Percentiles rank a stretch among this genome's conserved stretches.
Conservation (phyloP, 371 early-diverging fungal genomes). For the Umbelopsis sp. region DNA sequence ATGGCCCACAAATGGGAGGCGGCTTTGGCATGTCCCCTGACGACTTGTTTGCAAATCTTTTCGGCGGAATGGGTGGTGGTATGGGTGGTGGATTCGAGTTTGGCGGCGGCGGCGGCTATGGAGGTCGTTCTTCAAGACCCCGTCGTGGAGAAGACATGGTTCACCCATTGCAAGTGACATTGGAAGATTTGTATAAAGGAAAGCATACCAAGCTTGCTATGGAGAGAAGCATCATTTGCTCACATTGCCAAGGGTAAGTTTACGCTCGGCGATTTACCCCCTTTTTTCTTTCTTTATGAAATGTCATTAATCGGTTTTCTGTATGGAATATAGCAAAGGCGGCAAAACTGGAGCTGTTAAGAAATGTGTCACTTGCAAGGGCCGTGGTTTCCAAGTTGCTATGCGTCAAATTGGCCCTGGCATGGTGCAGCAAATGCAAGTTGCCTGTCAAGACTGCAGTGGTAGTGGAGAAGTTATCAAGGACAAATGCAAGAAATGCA, state of each 20-base stretch:
- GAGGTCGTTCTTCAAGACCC: conserved; percentile 68
- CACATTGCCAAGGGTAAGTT: conserved; percentile 63
- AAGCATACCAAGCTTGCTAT: conserved; percentile 82
- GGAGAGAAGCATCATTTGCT: conserved; percentile 80
- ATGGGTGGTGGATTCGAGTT: conserved; percentile 43
- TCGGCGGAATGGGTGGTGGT: conserved; percentile 43
- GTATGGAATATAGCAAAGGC: conserved; percentile 61
- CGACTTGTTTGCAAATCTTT: conserved; percentile 85
- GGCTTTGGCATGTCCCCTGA: conserved; percentile 69
- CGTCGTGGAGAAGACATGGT: conserved; percentile 78
- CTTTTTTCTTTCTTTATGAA: background rate
- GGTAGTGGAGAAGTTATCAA: conserved; percentile 80
- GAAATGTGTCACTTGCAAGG: conserved; percentile 84
- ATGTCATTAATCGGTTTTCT: background rate
- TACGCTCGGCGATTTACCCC: background rate
- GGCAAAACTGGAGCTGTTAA: conserved; percentile 75
- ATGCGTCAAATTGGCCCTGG: conserved; percentile 94
- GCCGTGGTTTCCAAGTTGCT: conserved; percentile 87
- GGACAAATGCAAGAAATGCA: conserved; percentile 87
- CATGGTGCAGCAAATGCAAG: conserved; percentile 96
- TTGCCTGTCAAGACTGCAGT: conserved; percentile 67
- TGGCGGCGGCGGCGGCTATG: conserved; percentile 56
- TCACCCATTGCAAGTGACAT: conserved; percentile 76
- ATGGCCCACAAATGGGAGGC: conserved; percentile 63
- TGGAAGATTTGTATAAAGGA: conserved; percentile 91